Evolutionary conservation across 2,329 filamentous ascomycete species (phyloP), one percentile per base, ranked within the genome.

Genomic region (Penicillium thymicola): DNA sequence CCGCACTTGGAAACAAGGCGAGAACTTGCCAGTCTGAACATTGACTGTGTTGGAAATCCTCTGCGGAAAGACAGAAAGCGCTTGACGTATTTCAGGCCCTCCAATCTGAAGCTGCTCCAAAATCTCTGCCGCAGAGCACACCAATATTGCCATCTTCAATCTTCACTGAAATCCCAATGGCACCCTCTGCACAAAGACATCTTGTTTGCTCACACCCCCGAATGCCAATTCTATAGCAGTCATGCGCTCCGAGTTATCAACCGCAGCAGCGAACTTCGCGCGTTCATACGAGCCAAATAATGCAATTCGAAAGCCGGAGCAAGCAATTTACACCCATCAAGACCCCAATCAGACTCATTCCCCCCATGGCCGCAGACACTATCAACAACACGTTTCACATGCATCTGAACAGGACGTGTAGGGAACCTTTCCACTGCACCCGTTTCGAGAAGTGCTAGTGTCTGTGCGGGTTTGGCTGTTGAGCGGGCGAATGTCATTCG

Each of bases 251-350:
- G 3, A 81, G 41, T 58, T 82, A 36, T 65, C 56, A 3, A 67
- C 70, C 0, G 75, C 76, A 0, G 60, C 57, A 0, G 78, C 77
- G 48, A 81, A 72, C 0, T 25, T 43, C 2, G 73, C 2, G 73
- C 75, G 59, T 70, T 80, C 13, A 74, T 69, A 11, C 59, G 58
- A 0, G 69, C 76, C 44, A 80, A 50, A 18, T 65, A 58, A 10
- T 59, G 54, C n/a, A 81, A 61, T 0, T 76, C 69, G 18, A 75
- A 63, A 0, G 77, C 79, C 0, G 78, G 79, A 0, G 79, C 74
- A 0, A 79, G 77, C 16, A 81, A 68, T 55, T 81, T 80, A 50
- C 79, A 81, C 0, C 78, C 77, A 54, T 81, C 78, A 14, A 76
- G 62, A 0, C 70, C 77, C 79, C 78, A 82, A 53, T 61, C 52